Base-by-base conservation (phyloP, 768 basidiomycete genomes). In the Lactifluus pinguis region DNA sequence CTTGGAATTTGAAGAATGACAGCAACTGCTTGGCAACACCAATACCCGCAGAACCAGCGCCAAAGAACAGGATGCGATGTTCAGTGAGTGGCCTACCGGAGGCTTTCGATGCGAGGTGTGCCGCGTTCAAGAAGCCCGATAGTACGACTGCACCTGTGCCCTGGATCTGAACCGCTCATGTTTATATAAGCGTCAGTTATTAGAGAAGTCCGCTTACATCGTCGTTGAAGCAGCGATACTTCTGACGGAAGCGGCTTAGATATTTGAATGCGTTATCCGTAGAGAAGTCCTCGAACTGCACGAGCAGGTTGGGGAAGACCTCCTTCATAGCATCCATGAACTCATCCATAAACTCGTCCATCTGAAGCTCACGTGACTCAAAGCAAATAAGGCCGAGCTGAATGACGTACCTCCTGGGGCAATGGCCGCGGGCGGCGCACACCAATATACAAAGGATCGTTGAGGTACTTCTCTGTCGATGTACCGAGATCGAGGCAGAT, bases 251-350 rank as follows among this genome's bases (percentile, higher is more conserved):
- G 51, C 82, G 77, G 47, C 84, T 80, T 36, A 95, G 84, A 73
- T 89, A 94, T 55, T 80, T 76, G 77, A 97, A 97, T 0, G 95
- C 94, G 61, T 92, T 87, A 65, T 95, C 87, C 2, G 91, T 93
- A 30, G 90, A 86, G 74, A 94, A 97, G 75, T 97, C 93, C 82
- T 92, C 90, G 65, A 92, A 93, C 72, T 95, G 93, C 60, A 95
- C 79, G 70, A 95, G 78, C 56, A 91, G 77, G 65, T 89, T 85
- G 0, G 92, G 93, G 79, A 87, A 94, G 19, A 79, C 77, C 45
- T 71, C 70, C 19, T 78, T 74, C 79, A 95, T 90, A 71, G 89
- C 91, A 36, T 76, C 70, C 90, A 97, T 92, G 75, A 97, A 94
- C 71, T 92, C 88, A 67, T 93, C 90, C 87, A 97, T 90, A 73